Conservation (phyloP, 192 early-diverging fungal species). For the Bifiguratus adelaidae region DNA sequence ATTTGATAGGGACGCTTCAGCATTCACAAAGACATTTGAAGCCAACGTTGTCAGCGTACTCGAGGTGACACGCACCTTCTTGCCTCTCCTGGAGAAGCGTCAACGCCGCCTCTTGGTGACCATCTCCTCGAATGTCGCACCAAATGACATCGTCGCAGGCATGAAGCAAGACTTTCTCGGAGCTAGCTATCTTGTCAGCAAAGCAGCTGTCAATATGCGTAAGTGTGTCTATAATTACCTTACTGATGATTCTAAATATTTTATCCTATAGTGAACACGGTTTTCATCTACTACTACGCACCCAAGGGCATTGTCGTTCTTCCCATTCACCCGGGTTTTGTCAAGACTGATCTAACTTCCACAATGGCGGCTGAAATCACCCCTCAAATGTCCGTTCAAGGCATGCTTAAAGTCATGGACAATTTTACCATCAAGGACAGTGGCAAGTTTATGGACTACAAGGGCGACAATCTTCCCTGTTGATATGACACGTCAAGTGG, state of each 20-base stretch:
- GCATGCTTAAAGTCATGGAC: slow-evolving; percentile 5
- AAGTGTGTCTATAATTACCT: no score
- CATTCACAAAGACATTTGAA: no score
- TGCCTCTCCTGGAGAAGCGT: slow-evolving; percentile 7
- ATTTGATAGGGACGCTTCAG: no score
- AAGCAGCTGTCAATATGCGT: slow-evolving; percentile 12
- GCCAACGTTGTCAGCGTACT: no score
- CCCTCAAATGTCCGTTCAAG: not conserved
- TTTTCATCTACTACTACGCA: no score
- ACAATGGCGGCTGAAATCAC: slow-evolving; percentile 8
- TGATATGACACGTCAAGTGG: no score
- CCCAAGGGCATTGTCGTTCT: no score
- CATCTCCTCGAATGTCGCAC: slow-evolving; percentile 14
- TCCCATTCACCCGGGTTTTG: not conserved
- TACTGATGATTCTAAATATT: no score
- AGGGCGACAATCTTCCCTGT: not conserved
- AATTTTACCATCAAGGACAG: not conserved
- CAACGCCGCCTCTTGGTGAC: slow-evolving; percentile 10
- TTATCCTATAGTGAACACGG: no score
- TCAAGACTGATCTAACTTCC: slow-evolving; percentile 5
- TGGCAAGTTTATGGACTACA: slow-evolving; percentile 1
- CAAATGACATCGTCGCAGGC: no score
- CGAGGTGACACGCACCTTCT: no score
- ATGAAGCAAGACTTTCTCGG: no score
- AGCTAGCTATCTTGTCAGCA: slow-evolving; percentile 9